Evolutionary conservation across 192 early-diverging fungal genomes (phyloP), one percentile per base, ranked within the genome.

Genomic region (Coemansia sp.): DNA sequence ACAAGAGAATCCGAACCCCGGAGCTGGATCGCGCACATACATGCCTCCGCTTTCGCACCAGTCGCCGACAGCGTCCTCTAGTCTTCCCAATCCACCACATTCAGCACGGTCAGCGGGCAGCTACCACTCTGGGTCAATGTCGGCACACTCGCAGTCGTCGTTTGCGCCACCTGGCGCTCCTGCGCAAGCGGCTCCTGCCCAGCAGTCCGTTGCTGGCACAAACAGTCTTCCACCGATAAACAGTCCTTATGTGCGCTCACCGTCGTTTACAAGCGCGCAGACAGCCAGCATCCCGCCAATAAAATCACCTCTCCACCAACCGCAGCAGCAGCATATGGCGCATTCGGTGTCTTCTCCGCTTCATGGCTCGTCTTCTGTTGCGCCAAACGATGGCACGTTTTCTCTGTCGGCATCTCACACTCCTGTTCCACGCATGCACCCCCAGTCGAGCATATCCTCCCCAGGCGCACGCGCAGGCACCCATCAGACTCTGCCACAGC

Each of bases 201-300:
- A 61, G n/a, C 48, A 49, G 11, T 6, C 67, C 2, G 42, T 61
- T 12, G 45, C 63, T 16, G 57, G 57, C 11, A 39, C 57, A 59
- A 59, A 32, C 13, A 59, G 59, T 6, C 64, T 83, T 55, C 81
- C 75, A n/a, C 55, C 72, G 4, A 69, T 78, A 20, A 53, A 53
- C 14, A 74, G 70, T 49, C 19, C 69, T 2, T 83, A 75, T 55
- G 69, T 66, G 61, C 81, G 81, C 48, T 78, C 81, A 43, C 76
- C 81, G 16, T 65, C 76, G 19, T 83, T 78, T 50, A 53, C 66
- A 14, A 72, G 69, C 58, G 37, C 65, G 14, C 66, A 55, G 58
- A 56, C 64, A 2, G 19, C 67, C 13, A 40, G 58, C 40, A 69
- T 72, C 7, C 69, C 76, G 44, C 67, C 69, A 11, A 75, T 78